Conservation (phyloP, 2,329 filamentous ascomycete genomes). For the Laburnicola sp. region DNA sequence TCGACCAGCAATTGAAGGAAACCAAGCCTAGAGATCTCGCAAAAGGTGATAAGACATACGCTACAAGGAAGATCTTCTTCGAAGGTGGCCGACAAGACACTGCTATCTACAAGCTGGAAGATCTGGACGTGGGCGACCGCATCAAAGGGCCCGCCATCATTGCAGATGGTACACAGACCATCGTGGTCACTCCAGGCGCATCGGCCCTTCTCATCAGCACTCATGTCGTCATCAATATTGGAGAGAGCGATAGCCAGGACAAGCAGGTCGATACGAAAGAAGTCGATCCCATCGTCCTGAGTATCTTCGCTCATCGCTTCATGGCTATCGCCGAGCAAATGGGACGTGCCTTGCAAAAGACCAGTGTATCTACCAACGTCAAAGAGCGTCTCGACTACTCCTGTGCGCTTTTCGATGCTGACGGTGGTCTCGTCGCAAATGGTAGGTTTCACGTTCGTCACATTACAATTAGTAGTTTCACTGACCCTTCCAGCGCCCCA, state of each 20-base stretch:
- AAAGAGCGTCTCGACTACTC: slow-evolving; percentile 83
- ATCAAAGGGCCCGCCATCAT: slow-evolving; percentile 82
- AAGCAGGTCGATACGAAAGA: slow-evolving; percentile 56
- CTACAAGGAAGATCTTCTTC: slow-evolving; percentile 76
- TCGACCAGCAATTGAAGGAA: slow-evolving; percentile 78
- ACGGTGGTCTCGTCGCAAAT: slow-evolving; percentile 76
- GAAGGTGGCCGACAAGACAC: slow-evolving; percentile 77
- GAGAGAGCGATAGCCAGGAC: slow-evolving; percentile 57
- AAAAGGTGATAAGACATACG: slow-evolving; percentile 65
- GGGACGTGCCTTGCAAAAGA: slow-evolving; percentile 78
- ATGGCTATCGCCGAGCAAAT: slow-evolving; percentile 88
- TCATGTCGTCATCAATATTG: slow-evolving; percentile 85
- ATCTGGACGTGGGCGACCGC: slow-evolving; percentile 71
- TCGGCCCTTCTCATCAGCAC: slow-evolving; percentile 79
- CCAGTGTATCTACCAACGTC: slow-evolving; percentile 77
- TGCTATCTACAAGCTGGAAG: slow-evolving; percentile 78
- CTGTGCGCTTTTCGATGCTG: slow-evolving; percentile 77
- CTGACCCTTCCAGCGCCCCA: slow-evolving; percentile 63
- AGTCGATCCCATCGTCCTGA: slow-evolving; percentile 75
- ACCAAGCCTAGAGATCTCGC: slow-evolving; percentile 63
- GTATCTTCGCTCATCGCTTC: slow-evolving; percentile 79
- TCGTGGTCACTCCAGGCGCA: slow-evolving; percentile 80
- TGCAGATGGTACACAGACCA: slow-evolving; percentile 86
- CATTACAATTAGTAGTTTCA: neutral
- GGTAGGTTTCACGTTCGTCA: slow-evolving; percentile 39